phyloP scores from a whole-genome alignment of 192 early-diverging fungal genomes.

The Linnemannia exigua region DNA sequence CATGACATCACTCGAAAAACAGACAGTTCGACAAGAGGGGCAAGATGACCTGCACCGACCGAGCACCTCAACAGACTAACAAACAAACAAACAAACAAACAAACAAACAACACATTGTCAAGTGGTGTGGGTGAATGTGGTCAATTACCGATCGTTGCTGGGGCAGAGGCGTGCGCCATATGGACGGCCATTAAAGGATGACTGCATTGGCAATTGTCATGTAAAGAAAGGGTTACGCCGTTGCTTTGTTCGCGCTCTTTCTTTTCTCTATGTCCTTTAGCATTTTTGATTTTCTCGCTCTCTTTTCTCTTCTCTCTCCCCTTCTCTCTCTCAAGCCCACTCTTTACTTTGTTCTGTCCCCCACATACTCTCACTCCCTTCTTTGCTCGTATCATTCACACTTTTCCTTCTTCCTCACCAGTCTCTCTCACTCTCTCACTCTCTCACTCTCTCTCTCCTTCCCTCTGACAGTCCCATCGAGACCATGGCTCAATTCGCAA shows the following conservation, averaged over 20 bases:
- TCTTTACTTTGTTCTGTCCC: too few species aligned
- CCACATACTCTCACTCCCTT: too few species aligned
- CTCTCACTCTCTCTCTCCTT: not conserved
- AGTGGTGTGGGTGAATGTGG: not conserved
- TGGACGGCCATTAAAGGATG: not conserved
- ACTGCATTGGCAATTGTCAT: conserved; percentile 1
- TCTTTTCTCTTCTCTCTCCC: not conserved
- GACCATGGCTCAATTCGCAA: conserved; percentile 67
- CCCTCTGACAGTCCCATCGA: conserved; percentile 72
- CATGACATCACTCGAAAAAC: conserved; percentile 2
- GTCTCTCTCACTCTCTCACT: not conserved
- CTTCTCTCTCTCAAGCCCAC: not conserved
- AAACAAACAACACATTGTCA: not conserved
- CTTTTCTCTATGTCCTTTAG: not conserved
- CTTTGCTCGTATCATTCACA: too few species aligned
- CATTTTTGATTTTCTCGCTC: not conserved
- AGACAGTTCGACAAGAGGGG: not conserved
- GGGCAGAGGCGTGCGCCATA: not conserved
- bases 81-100: too few species aligned
- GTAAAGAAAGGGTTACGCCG: not conserved
- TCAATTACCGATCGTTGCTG: not conserved
- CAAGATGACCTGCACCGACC: not conserved
- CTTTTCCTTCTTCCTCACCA: not conserved
- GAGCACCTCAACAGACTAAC: too few species aligned
- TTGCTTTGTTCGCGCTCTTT: not conserved